Evolutionary conservation across 192 early-diverging fungal species (phyloP).

Genomic region (Linnemannia exigua): DNA sequence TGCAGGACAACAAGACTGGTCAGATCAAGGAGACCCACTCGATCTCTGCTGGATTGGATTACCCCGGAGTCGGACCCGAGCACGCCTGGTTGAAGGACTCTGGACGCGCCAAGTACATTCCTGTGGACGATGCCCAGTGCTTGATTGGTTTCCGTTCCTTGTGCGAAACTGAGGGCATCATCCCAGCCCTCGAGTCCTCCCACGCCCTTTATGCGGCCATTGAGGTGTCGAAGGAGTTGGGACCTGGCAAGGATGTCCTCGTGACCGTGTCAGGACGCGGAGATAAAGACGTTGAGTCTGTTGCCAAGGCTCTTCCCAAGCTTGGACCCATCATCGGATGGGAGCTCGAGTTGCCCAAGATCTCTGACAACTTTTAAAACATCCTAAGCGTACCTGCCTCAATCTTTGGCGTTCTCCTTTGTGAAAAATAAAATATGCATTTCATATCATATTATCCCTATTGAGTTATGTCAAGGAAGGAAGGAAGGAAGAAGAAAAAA

Average conservation of each 20-base stretch:
- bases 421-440: background rate
- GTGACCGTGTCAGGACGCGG: conserved; percentile 95
- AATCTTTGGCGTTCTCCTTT: background rate
- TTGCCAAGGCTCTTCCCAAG: conserved; percentile 90
- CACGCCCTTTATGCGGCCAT: conserved; percentile 91
- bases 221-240: conserved; percentile 81
- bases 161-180: conserved; percentile 87
- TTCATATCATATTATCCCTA: too few species aligned
- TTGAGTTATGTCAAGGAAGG: too few species aligned
- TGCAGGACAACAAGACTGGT: conserved; percentile 94
- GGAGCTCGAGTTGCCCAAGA: conserved; percentile 72
- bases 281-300: conserved; percentile 97
- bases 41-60: conserved; percentile 97
- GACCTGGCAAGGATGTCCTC: conserved; percentile 85
- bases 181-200: conserved; percentile 96
- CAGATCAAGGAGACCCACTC: conserved; percentile 97
- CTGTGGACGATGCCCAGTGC: conserved; percentile 87
- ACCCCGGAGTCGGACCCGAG: conserved; percentile 98
- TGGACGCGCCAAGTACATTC: conserved; percentile 85
- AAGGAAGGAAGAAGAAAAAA: background rate
- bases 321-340: conserved; percentile 95
- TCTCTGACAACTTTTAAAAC: conserved; percentile 48
- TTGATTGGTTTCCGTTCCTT: conserved; percentile 86
- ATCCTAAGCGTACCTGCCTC: background rate
- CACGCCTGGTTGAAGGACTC: conserved; percentile 92